phyloP scores from a whole-genome alignment of 371 early-diverging fungal species.

The Amoeboaphelidium protococcarum region DNA sequence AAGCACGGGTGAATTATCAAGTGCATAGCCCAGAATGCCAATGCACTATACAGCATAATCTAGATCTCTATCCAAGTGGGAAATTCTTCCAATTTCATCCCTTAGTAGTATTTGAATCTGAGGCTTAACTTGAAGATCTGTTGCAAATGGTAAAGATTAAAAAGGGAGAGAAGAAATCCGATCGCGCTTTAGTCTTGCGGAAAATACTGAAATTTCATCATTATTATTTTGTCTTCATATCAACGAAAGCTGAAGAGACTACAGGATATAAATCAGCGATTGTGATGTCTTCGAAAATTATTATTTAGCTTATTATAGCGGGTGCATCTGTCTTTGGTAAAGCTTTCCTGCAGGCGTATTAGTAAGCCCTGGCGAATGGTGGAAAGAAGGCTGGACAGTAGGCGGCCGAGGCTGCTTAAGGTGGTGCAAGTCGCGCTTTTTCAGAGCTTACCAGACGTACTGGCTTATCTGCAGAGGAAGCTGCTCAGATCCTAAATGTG shows the following conservation, averaged over 20 bases:
- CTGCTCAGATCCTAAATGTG: slow-evolving; percentile 70
- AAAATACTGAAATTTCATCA: background rate
- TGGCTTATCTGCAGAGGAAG: slow-evolving; percentile 73
- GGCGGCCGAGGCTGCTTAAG: slow-evolving; percentile 12
- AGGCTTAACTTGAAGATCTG: background rate
- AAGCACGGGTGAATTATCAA: too few relatives aligned
- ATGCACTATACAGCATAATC: too few relatives aligned
- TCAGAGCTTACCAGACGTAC: slow-evolving; percentile 52
- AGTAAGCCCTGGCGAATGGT: slow-evolving; percentile 64
- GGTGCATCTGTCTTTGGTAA: slow-evolving; percentile 63
- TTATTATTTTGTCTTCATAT: background rate
- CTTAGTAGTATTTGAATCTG: background rate
- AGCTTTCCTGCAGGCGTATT: slow-evolving; percentile 80
- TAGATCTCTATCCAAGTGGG: too few relatives aligned
- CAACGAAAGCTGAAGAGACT: background rate
- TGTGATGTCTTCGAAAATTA: slow-evolving; percentile 26
- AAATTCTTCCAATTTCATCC: too few relatives aligned
- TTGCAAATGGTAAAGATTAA: background rate
- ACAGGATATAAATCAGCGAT: background rate
- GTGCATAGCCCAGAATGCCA: too few relatives aligned
- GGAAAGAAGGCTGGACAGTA: slow-evolving; percentile 8
- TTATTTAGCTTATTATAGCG: slow-evolving; percentile 59
- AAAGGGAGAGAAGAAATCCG: background rate
- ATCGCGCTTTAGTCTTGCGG: too few relatives aligned
- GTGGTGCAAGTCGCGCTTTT: slow-evolving; percentile 15